A percentile compares a stretch with the other conserved stretches of the same genome.
Conservation (phyloP, 129 eudicot species). For the Tagetes patula region DNA sequence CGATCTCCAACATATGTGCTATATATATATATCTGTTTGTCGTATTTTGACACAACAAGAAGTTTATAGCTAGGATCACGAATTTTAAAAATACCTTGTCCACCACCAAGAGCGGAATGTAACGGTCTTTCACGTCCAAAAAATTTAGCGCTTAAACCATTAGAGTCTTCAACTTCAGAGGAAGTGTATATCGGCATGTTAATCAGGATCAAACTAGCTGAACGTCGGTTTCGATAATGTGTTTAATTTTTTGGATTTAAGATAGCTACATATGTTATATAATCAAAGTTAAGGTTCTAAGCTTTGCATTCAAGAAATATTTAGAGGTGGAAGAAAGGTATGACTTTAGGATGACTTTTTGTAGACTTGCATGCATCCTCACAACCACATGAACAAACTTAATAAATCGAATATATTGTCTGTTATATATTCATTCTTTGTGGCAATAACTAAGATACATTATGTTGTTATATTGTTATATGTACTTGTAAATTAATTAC, state of each 20-base stretch:
- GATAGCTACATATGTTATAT: slow-evolving; percentile 24
- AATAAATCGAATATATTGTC: neutral
- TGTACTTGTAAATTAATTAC: too few species aligned
- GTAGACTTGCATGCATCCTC: slow-evolving; percentile 28
- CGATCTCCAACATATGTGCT: neutral
- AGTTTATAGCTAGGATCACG: too few species aligned
- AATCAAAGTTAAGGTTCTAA: slow-evolving; percentile 41
- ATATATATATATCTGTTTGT: neutral
- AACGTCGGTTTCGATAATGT: neutral
- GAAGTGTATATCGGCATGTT: slow-evolving; percentile 67
- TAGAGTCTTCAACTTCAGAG: slow-evolving; percentile 50
- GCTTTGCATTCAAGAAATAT: slow-evolving; percentile 45
- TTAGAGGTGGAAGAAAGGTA: slow-evolving; percentile 56
- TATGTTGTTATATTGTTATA: too few species aligned
- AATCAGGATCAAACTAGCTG: slow-evolving; percentile 2
- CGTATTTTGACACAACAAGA: neutral
- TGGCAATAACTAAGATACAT: neutral
- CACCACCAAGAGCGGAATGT: slow-evolving; percentile 71
- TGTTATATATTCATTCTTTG: neutral
- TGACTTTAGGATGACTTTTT: slow-evolving; percentile 60
- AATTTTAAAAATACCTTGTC: slow-evolving; percentile 45
- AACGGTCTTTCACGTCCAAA: slow-evolving; percentile 62
- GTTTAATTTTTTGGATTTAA: neutral
- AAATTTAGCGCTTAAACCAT: slow-evolving; percentile 26
- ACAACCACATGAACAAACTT: slow-evolving; percentile 23